Conservation (phyloP, 768 basidiomycete genomes). For the Ramaria sp. region DNA sequence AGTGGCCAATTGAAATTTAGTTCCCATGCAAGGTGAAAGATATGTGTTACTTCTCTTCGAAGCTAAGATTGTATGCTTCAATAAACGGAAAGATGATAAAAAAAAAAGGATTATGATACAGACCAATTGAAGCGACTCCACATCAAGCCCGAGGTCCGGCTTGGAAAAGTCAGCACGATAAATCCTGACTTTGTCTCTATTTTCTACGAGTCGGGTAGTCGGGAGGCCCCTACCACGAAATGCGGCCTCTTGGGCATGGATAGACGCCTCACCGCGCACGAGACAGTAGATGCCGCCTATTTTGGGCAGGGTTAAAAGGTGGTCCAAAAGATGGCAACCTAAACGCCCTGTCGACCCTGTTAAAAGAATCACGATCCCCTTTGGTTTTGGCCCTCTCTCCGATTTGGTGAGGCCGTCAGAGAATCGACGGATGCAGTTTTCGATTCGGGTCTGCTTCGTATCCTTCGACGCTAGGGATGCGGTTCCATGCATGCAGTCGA, state of each 20-base stretch:
- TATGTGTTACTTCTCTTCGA: constrained; percentile 1
- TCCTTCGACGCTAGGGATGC: too few relatives aligned
- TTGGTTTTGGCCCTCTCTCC: background rate
- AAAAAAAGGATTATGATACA: background rate
- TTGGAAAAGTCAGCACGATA: background rate
- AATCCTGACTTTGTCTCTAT: background rate
- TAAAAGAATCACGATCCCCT: background rate
- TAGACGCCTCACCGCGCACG: background rate
- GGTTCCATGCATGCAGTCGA: too few relatives aligned
- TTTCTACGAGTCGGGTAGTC: background rate
- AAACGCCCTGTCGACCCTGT: constrained; percentile 1
- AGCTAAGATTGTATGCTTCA: background rate
- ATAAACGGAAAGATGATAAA: background rate
- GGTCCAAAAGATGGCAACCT: background rate
- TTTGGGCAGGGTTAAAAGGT: background rate
- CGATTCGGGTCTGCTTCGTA: too few relatives aligned
- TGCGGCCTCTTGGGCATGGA: background rate
- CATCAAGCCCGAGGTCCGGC: background rate
- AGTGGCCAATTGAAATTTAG: constrained; percentile 10
- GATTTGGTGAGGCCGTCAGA: background rate
- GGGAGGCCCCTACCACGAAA: background rate
- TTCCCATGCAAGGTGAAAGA: constrained; percentile 11
- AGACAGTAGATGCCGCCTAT: background rate
- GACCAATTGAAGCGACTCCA: background rate
- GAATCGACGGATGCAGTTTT: background rate